phyloP scores from a whole-genome alignment of 2,329 filamentous ascomycete genomes.

The Chaetomium sp. region DNA sequence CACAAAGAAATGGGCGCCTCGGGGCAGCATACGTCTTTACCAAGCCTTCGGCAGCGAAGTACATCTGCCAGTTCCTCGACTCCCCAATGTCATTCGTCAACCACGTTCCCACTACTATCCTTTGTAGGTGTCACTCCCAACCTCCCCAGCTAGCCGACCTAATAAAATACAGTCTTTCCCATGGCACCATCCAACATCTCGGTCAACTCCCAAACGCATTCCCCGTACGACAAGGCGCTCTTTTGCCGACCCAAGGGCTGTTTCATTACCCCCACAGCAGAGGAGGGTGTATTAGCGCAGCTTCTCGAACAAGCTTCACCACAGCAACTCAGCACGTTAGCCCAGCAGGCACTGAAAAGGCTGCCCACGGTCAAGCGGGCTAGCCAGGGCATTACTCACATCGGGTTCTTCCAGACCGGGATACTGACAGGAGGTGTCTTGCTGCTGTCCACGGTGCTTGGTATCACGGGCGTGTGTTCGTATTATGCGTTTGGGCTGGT shows the following conservation, averaged over 20 bases:
- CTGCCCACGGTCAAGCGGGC: background rate
- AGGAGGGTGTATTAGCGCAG: background rate
- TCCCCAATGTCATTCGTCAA: conserved; percentile 13
- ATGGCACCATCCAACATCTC: background rate
- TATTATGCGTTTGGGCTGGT: conserved; percentile 16
- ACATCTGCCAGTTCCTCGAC: conserved; percentile 20
- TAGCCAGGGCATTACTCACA: conserved; percentile 1
- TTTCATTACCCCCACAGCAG: background rate
- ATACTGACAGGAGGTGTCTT: conserved; percentile 4
- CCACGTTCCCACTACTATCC: conserved; percentile 15
- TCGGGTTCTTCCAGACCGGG: conserved; percentile 14
- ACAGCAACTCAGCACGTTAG: background rate
- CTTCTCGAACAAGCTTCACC: background rate
- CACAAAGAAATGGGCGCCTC: background rate
- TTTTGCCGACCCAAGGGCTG: conserved; percentile 10
- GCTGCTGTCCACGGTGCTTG: conserved; percentile 10
- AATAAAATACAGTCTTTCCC: background rate
- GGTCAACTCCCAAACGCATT: background rate
- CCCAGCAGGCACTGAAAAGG: background rate
- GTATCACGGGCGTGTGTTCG: conserved; percentile 6
- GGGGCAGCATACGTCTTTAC: conserved; percentile 17
- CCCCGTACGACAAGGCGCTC: background rate
- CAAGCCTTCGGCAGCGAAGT: conserved; percentile 13
- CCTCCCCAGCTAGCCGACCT: background rate
- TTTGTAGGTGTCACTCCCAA: background rate